Conservation (phyloP, 768 basidiomycete genomes). For the Boletus rubroflammeus region DNA sequence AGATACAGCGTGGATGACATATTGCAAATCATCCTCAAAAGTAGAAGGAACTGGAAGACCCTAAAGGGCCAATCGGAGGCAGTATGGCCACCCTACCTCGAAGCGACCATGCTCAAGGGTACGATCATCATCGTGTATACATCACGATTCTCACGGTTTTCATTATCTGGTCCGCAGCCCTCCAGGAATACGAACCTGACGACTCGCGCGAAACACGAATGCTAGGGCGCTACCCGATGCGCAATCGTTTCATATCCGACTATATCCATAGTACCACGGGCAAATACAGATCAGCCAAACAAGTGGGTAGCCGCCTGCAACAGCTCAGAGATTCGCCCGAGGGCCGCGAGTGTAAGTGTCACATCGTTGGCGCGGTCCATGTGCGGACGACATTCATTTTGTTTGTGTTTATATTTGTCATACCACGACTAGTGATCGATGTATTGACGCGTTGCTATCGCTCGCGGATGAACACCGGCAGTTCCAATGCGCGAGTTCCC, state of each 20-base stretch:
- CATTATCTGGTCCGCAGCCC: slow-evolving; percentile 40
- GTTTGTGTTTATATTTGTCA: slow-evolving; percentile 32
- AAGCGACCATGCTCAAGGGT: slow-evolving; percentile 77
- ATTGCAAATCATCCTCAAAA: slow-evolving; percentile 61
- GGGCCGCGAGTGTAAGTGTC: slow-evolving; percentile 61
- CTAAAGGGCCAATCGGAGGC: slow-evolving; percentile 62
- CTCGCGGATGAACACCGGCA: slow-evolving; percentile 23
- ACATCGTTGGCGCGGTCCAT: slow-evolving; percentile 20
- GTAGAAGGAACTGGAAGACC: slow-evolving; percentile 75
- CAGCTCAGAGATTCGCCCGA: slow-evolving; percentile 73
- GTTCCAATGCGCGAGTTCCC: slow-evolving; percentile 17
- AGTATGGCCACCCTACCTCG: slow-evolving; percentile 78
- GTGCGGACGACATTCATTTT: slow-evolving; percentile 26
- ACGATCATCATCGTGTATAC: slow-evolving; percentile 13
- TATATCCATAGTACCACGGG: slow-evolving; percentile 70
- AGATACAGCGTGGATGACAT: slow-evolving; percentile 43
- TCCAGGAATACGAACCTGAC: slow-evolving; percentile 68
- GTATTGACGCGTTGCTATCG: slow-evolving; percentile 33
- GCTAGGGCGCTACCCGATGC: slow-evolving; percentile 72
- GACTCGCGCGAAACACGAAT: slow-evolving; percentile 70
- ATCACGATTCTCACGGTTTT: slow-evolving; percentile 18
- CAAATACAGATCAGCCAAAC: slow-evolving; percentile 68
- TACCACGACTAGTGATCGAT: slow-evolving; percentile 29
- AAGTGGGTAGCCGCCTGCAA: slow-evolving; percentile 77
- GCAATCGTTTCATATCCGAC: slow-evolving; percentile 78